Percentiles rank a stretch among this genome's conserved stretches.
Evolutionary conservation across 495 filamentous ascomycete species (phyloP).

Genomic region (Talaromyces trachyspermus): DNA sequence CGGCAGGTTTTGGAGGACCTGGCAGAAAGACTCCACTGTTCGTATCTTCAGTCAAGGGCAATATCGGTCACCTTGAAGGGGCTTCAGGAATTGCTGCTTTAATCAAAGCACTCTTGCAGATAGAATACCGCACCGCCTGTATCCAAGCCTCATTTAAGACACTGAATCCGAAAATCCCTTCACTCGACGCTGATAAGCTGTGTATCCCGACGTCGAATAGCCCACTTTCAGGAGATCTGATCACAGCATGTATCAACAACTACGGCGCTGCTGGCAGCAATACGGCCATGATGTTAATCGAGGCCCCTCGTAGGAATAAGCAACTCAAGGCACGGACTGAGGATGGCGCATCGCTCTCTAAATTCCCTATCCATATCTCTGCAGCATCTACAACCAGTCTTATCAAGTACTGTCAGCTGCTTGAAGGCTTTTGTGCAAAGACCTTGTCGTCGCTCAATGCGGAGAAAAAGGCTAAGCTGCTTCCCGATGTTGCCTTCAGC

Average conservation of each 20-base stretch:
- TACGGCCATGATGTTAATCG: slow-evolving; percentile 26
- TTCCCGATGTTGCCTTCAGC: slow-evolving; percentile 5
- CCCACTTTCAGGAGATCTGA: too few species aligned
- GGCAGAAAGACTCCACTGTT: slow-evolving; percentile 9
- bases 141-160: slow-evolving; percentile 32
- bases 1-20: slow-evolving; percentile 24
- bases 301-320: slow-evolving; percentile 5
- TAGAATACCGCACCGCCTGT: slow-evolving; percentile 32
- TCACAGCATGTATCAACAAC: too few species aligned
- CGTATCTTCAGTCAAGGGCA: slow-evolving; percentile 40
- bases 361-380: slow-evolving; percentile 25
- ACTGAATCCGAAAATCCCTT: slow-evolving; percentile 32
- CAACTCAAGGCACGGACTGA: not conserved
- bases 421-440: too few species aligned
- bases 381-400: too few species aligned
- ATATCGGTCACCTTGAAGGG: slow-evolving; percentile 45
- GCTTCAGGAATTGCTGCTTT: slow-evolving; percentile 39
- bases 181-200: slow-evolving; percentile 26
- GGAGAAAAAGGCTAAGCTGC: slow-evolving; percentile 15
- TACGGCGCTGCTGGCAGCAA: slow-evolving; percentile 44
- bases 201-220: slow-evolving; percentile 30
- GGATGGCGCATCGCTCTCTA: too few species aligned
- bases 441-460: slow-evolving; percentile 17
- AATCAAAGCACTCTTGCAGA: slow-evolving; percentile 43
- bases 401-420: too few species aligned